phyloP scores from a whole-genome alignment of 1,284 basidiomycete species.

The Caloboletus inedulis region DNA sequence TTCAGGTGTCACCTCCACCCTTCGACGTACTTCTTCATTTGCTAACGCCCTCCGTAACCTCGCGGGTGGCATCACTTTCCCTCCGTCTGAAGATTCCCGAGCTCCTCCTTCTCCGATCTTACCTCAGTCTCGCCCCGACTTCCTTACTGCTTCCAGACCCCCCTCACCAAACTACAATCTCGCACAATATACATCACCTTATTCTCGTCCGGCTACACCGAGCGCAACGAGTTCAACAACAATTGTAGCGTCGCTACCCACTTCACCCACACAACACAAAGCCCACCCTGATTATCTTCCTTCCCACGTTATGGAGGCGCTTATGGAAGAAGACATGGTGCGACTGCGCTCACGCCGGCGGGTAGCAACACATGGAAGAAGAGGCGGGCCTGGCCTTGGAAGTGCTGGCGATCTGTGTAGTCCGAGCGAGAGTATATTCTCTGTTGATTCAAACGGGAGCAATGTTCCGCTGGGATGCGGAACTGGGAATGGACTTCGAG shows the following conservation, averaged over 20 bases:
- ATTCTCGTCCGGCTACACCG: slow-evolving; percentile 52
- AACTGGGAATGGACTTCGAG: slow-evolving; percentile 66
- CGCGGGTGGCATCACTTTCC: slow-evolving; percentile 69
- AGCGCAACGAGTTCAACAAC: slow-evolving; percentile 22
- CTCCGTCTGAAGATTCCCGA: slow-evolving; percentile 51
- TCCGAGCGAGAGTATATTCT: slow-evolving; percentile 71
- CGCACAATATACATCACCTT: slow-evolving; percentile 74
- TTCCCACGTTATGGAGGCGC: slow-evolving; percentile 77
- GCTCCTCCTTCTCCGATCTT: slow-evolving; percentile 42
- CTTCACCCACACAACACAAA: slow-evolving; percentile 31
- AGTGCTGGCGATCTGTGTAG: slow-evolving; percentile 43
- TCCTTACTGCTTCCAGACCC: slow-evolving; percentile 54
- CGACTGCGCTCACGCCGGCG: slow-evolving; percentile 70
- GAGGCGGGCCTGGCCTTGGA: slow-evolving; percentile 25
- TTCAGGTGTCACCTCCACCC: slow-evolving; percentile 57
- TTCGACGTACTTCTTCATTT: slow-evolving; percentile 81
- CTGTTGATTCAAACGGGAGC: slow-evolving; percentile 59
- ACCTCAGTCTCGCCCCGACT: slow-evolving; percentile 33
- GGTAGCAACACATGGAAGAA: slow-evolving; percentile 38
- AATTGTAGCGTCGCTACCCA: slow-evolving; percentile 26
- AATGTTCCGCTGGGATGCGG: slow-evolving; percentile 69
- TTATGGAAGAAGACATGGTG: slow-evolving; percentile 91
- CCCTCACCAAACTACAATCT: slow-evolving; percentile 75
- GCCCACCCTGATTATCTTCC: slow-evolving; percentile 55
- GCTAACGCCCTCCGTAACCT: slow-evolving; percentile 79